Evolutionary conservation across 2,329 filamentous ascomycete genomes (phyloP).

Genomic region (Colletotrichum sp.): DNA sequence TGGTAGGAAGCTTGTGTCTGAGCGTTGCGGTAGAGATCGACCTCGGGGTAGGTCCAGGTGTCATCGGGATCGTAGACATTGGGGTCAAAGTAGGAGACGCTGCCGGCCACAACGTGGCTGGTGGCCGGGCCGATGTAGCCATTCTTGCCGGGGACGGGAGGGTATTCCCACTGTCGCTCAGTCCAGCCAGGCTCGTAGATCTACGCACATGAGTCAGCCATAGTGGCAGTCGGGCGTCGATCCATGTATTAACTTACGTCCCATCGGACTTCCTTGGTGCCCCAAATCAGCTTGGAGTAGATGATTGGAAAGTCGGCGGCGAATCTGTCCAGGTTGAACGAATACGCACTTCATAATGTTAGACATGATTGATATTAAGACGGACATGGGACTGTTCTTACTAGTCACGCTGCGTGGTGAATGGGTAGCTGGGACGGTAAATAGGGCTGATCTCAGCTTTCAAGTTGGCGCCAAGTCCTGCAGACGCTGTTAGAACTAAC

Average conservation of each 20-base stretch:
- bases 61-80: constrained; percentile 38
- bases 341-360: not conserved
- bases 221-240: not conserved
- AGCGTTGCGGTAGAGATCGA: constrained; percentile 27
- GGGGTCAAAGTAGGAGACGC: constrained; percentile 32
- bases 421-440: constrained; percentile 19
- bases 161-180: constrained; percentile 45
- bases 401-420: constrained; percentile 6
- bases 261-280: constrained; percentile 22
- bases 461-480: constrained; percentile 27
- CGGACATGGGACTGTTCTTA: not conserved
- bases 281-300: constrained; percentile 21
- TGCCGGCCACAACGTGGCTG: constrained; percentile 34
- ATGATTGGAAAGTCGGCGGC: constrained; percentile 23
- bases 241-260: not conserved
- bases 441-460: constrained; percentile 23
- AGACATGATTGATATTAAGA: not conserved
- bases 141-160: constrained; percentile 38
- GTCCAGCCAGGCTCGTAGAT: constrained; percentile 45
- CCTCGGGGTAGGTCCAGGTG: constrained; percentile 39
- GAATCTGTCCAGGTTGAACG: constrained; percentile 19
- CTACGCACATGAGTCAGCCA: not conserved
- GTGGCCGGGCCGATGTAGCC: constrained; percentile 45
- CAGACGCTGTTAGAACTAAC: not conserved
- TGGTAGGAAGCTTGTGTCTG: not conserved